Evolutionary conservation across 1,139 yeast species (phyloP).

Genomic region (Waltiozyma sp.): DNA sequence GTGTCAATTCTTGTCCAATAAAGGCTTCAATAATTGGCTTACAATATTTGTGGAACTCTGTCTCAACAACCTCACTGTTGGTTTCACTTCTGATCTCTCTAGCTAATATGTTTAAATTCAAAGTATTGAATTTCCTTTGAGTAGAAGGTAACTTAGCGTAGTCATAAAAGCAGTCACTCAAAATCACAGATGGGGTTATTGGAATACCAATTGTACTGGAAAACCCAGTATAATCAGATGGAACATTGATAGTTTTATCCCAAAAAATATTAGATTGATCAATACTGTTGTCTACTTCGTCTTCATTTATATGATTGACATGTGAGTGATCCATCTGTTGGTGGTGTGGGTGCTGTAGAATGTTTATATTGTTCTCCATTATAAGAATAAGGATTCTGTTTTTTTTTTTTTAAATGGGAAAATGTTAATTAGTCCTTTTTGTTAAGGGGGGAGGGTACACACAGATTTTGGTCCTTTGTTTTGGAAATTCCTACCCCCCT

Average conservation of each 20-base stretch:
- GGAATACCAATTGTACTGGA: not conserved
- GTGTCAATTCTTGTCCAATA: not conserved
- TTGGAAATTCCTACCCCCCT: too few species aligned
- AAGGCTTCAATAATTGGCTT: not conserved
- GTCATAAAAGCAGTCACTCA: not conserved
- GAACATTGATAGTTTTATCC: not conserved
- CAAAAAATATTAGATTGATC: not conserved
- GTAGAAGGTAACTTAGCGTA: not conserved
- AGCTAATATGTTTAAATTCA: not conserved
- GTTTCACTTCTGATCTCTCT: not conserved
- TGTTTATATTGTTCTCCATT: too few species aligned
- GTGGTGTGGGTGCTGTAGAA: not conserved
- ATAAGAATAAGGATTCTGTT: too few species aligned
- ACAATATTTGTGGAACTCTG: not conserved
- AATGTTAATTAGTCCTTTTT: too few species aligned
- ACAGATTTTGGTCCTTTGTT: too few species aligned
- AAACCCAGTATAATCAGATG: not conserved
- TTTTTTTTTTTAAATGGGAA: too few species aligned
- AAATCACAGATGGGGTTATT: not conserved
- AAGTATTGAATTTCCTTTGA: not conserved
- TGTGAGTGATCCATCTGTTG: not conserved
- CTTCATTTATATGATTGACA: not conserved
- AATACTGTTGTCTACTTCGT: not conserved
- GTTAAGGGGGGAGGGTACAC: too few species aligned
- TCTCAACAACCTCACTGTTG: not conserved